Base-by-base conservation (phyloP, 2,329 filamentous ascomycete species). In the Amauroascus niger region DNA sequence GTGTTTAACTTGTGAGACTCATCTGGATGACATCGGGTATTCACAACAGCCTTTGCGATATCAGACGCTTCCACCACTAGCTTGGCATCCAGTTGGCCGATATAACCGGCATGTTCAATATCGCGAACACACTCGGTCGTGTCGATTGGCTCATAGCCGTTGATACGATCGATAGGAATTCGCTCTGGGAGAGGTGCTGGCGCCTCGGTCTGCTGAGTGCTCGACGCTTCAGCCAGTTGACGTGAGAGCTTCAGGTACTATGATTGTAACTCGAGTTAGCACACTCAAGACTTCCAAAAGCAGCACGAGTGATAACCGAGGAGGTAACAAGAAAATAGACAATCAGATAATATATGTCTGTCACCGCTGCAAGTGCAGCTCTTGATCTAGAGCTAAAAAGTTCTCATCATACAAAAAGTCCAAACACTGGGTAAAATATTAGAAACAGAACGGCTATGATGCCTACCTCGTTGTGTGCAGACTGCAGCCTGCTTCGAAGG, bases 351-450 rank as follows among this genome's bases (percentile, higher is more conserved):
- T 75, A 76, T 69, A 76, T 76, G 71, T 86, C 82, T 75, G 77
- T 86, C 84, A 80, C 71, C 65, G 75, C 74, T 76, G 74, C 75
- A 69, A 59, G 63, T 66, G 77, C 74, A 79, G 77, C 82, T 87
- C 78, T 77, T 84, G 84, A 86, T 88, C 85, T 88, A 88, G 85
- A 88, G 85, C 85, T 88, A 87, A 85, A 71, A 64, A 67, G 63
- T 69, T 73, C 68, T 78, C 76, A 69, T 77, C 74, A 76, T 72
- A 58, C 24, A 66, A 69, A 43, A 49, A 41, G 49, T n/a, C n/a
- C n/a, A n/a, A n/a, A n/a, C n/a, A n/a, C n/a, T n/a, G 41, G 37
- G 3, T 37, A 26, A 6, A 5, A n/a, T 35, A 11, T 35, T n/a
- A 35, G 33, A 45, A 44, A 52, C n/a, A 35, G 53, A 48, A 16